These are phyloP conservation scores for Datura wrightii DNA, from an alignment of 257 asterid species.

Conservation along the genomic window DNA sequence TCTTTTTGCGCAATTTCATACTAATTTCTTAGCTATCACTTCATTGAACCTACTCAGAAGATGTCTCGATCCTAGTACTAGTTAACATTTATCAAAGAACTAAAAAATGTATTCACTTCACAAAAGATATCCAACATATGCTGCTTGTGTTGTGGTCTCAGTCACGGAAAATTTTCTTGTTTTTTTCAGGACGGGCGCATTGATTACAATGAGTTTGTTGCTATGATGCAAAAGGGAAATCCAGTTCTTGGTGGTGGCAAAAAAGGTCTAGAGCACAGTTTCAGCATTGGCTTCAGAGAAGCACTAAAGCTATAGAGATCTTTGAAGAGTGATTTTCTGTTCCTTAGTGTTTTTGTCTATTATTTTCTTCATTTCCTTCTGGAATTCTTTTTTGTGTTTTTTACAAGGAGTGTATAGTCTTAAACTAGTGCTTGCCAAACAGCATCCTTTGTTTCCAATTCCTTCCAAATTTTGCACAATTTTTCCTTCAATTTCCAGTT, in stretches of 20 bases:
- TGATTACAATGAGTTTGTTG: conserved; percentile 56
- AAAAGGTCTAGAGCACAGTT: conserved; percentile 42
- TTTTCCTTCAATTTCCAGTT: background rate
- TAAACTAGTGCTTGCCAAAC: conserved; percentile 3
- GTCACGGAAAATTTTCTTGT: background rate
- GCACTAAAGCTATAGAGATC: conserved; percentile 40
- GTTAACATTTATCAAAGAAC: background rate
- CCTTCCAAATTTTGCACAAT: conserved; percentile 4
- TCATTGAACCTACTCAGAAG: background rate
- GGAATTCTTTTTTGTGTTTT: background rate
- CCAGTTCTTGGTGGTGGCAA: conserved; percentile 45
- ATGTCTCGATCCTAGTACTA: background rate
- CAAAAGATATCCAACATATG: background rate
- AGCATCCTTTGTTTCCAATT: background rate
- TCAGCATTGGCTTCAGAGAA: conserved; percentile 50
- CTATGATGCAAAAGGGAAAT: conserved; percentile 56
- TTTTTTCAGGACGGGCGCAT: conserved; percentile 78
- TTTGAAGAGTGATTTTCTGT: background rate
- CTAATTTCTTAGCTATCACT: background rate
- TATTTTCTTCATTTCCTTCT: conserved; percentile 10
- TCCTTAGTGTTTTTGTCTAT: background rate
- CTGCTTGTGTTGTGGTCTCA: background rate
- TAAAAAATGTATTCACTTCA: background rate
- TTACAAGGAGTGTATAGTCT: background rate
- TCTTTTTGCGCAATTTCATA: background rate